Percentiles rank a stretch among this genome's conserved stretches.
Conservation (phyloP, 2,329 filamentous ascomycete genomes). For the Aureobasidium leucospermi region DNA sequence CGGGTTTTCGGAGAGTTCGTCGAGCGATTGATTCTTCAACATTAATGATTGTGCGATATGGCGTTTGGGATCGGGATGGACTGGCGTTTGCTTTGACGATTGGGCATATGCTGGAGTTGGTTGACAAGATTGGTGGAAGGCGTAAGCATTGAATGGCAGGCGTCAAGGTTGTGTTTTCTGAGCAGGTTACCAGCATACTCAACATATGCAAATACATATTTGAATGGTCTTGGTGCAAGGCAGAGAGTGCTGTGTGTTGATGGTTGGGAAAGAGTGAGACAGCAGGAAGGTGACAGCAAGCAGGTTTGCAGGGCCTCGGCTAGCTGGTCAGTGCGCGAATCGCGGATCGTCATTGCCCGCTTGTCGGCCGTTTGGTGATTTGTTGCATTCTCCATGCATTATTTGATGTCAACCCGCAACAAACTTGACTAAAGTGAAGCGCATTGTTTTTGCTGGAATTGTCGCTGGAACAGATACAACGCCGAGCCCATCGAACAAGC, state of each 20-base stretch:
- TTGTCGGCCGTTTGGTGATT: not conserved
- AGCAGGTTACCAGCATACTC: slow-evolving; percentile 3
- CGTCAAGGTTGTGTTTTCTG: not conserved
- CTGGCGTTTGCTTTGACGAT: not conserved
- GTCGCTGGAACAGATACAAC: not conserved
- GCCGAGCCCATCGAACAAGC: not conserved
- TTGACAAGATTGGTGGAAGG: not conserved
- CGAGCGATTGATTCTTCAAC: not conserved
- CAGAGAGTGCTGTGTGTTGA: not conserved
- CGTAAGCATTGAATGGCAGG: not conserved
- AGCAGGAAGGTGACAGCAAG: not conserved
- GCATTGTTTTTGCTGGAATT: not conserved
- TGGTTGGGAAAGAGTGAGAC: not conserved
- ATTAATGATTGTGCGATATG: not conserved
- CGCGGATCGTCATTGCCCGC: not conserved
- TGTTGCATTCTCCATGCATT: too few species aligned
- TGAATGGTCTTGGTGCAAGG: not conserved
- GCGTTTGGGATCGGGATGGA: not conserved
- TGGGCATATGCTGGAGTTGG: not conserved
- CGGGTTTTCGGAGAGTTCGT: not conserved
- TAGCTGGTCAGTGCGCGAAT: not conserved
- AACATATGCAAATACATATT: not conserved
- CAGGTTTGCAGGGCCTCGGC: not conserved
- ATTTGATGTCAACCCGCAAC: not conserved
- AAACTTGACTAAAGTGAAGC: not conserved